Conservation (phyloP, 108 stramenopile species). For the Stephanodiscus minutulus region DNA sequence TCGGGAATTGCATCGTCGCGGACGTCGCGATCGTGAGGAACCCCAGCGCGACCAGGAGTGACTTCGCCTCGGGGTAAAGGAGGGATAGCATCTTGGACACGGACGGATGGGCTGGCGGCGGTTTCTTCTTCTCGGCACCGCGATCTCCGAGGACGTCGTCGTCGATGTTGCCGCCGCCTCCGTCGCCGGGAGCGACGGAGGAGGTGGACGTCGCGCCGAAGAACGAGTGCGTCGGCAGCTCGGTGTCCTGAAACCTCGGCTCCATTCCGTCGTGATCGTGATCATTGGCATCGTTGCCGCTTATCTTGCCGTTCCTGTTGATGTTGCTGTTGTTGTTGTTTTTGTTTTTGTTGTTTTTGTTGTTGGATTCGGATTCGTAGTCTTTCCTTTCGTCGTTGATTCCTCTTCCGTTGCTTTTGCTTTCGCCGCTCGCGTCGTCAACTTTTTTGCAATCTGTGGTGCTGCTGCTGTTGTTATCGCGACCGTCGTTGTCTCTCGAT, state of each 20-base stretch:
- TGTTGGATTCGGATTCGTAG: constrained; percentile 4
- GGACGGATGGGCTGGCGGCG: constrained; percentile 8
- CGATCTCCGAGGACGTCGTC: not conserved
- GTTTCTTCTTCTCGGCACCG: not conserved
- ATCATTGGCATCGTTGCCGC: not conserved
- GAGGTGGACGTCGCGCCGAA: not conserved
- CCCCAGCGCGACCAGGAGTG: constrained; percentile 25
- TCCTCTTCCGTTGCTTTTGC: not conserved
- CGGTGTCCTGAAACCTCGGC: constrained; percentile 22
- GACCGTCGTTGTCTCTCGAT: not conserved
- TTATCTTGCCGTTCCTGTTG: too few species aligned
- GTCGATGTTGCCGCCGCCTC: not conserved
- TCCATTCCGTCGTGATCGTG: not conserved
- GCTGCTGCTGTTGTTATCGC: not conserved
- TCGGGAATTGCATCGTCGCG: constrained; percentile 51
- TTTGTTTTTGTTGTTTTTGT: not conserved
- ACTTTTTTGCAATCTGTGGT: too few species aligned
- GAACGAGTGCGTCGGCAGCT: constrained; percentile 6
- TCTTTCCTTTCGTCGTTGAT: constrained; percentile 4
- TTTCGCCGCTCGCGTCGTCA: not conserved
- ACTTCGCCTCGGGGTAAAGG: constrained; percentile 30
- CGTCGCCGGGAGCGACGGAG: not conserved
- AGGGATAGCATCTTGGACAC: constrained; percentile 42
- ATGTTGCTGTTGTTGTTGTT: constrained; percentile 1
- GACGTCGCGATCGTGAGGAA: constrained; percentile 40